Percentiles rank a stretch among this genome's conserved stretches.
These are phyloP conservation scores for Xylaria sp. DNA, from an alignment of 2,329 filamentous ascomycete species.

Conservation along the genomic window DNA sequence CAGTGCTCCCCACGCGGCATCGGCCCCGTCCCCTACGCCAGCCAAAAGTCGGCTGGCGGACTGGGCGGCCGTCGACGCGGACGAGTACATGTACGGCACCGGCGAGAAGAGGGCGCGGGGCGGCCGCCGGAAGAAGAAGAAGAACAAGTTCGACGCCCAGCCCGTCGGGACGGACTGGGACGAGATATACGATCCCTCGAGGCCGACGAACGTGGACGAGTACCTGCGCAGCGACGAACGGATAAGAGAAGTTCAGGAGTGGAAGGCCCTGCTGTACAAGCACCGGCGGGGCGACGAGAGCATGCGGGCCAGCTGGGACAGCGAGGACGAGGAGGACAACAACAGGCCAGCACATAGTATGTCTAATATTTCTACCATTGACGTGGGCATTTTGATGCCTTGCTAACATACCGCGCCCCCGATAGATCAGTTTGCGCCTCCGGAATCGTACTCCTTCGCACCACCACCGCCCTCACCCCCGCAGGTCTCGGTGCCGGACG, in stretches of 20 bases:
- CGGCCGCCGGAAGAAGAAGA: conserved; percentile 78
- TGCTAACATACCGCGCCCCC: conserved; percentile 16
- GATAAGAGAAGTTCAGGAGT: conserved; percentile 77
- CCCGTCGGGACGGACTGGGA: conserved; percentile 78
- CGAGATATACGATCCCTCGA: conserved; percentile 82
- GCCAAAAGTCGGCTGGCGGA: conserved; percentile 75
- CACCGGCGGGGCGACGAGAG: conserved; percentile 60
- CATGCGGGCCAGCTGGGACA: conserved; percentile 41
- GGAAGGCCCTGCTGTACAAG: conserved; percentile 80
- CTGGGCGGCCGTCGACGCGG: conserved; percentile 77
- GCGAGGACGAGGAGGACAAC: conserved; percentile 38
- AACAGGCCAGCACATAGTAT: conserved; percentile 30
- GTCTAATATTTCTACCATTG: conserved; percentile 35
- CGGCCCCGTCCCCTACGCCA: conserved; percentile 42
- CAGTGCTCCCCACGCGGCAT: conserved; percentile 24
- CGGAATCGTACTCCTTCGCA: conserved; percentile 58
- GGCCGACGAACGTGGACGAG: conserved; percentile 82
- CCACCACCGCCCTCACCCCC: conserved; percentile 57
- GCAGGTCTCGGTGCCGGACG: conserved; percentile 53
- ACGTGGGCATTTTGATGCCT: not conserved
- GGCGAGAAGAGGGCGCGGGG: conserved; percentile 72
- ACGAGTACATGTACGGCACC: conserved; percentile 72
- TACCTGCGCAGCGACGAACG: conserved; percentile 85
- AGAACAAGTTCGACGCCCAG: conserved; percentile 60
- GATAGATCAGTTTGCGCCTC: conserved; percentile 63